These are phyloP conservation scores for Dovyalis caffra DNA, from an alignment of 345 rosid species.

Conservation along the genomic window DNA sequence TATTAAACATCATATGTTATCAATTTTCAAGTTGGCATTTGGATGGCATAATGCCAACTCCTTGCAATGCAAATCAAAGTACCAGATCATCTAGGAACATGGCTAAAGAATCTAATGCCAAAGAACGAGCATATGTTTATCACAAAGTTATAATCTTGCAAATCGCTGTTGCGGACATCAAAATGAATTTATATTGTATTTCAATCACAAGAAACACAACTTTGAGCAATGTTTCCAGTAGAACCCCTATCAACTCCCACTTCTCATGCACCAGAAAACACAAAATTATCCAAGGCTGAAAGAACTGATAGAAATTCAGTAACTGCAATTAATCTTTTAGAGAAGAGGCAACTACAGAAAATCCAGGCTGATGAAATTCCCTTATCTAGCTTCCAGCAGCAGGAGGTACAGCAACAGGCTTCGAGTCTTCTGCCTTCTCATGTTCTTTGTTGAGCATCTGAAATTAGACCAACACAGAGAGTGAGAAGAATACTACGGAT, in stretches of 20 bases:
- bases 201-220: neutral
- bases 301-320: neutral
- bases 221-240: neutral
- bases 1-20: neutral
- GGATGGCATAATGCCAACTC: neutral
- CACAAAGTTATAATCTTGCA: neutral
- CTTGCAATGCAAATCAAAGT: neutral
- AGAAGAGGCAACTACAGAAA: neutral
- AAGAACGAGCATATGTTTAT: neutral
- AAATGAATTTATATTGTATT: neutral
- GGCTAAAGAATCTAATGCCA: neutral
- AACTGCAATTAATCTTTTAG: neutral
- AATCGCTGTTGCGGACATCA: neutral
- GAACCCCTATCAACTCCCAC: neutral
- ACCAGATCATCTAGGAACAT: neutral
- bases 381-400: constrained; percentile 41
- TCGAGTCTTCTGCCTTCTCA: constrained; percentile 76
- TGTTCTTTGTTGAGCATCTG: constrained; percentile 93
- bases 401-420: constrained; percentile 54
- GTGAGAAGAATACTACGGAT: neutral
- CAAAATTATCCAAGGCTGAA: neutral
- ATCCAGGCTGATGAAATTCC: neutral
- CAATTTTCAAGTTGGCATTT: neutral
- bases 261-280: neutral
- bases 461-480: constrained; percentile 9